Evolutionary conservation across 768 basidiomycete species (phyloP), one percentile per base, ranked within the genome.

Genomic region (Lactarius hatsudake): DNA sequence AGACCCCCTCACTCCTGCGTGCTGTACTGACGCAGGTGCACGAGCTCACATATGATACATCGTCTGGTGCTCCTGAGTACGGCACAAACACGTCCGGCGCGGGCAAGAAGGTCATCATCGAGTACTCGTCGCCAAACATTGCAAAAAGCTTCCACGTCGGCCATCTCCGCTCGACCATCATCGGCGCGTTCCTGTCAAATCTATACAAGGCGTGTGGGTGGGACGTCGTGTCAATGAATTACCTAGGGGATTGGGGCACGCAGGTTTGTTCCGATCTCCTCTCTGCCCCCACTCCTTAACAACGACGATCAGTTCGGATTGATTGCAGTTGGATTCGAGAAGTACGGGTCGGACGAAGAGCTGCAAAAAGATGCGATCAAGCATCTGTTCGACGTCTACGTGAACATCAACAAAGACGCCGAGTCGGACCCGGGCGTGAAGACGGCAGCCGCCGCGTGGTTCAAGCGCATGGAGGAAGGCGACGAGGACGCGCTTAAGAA

Each of bases 111-210:
- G 79, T 91, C 68, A 76, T 96, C 71, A 83, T 96, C 73, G 96
- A 98, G 77, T 98, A 93, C 78, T 97, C 94, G 1, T 93, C 92
- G 2, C 96, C 96, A 18, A 98, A 99, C 75, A 98, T 98, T 72
- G 96, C 96, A 23, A 99, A 99, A 76, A 90, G 90, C 5, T 98
- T 98, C 86, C 96, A 99, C 72, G 95, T 97, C 61, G 97, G 96
- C 17, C 96, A 98, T 78, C 79, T 98, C 67, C 86, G 96, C 45
- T 95, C 93, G 62, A 99, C 96, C n/a, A 99, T 99, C 76, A 96
- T 98, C 74, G 96, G 96, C n/a, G 90, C 93, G 0, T 97, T 97
- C 81, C 78, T 98, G 66, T 81, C 86, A 12, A 98, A 98, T 78
- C 72, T 98, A 51, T 96, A 98, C 82, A 89, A 88, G 74, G 84